Percentiles rank a stretch among this genome's conserved stretches.
These are phyloP conservation scores for Puccinia horiana DNA, from an alignment of 1,284 basidiomycete genomes.

Conservation along the genomic window DNA sequence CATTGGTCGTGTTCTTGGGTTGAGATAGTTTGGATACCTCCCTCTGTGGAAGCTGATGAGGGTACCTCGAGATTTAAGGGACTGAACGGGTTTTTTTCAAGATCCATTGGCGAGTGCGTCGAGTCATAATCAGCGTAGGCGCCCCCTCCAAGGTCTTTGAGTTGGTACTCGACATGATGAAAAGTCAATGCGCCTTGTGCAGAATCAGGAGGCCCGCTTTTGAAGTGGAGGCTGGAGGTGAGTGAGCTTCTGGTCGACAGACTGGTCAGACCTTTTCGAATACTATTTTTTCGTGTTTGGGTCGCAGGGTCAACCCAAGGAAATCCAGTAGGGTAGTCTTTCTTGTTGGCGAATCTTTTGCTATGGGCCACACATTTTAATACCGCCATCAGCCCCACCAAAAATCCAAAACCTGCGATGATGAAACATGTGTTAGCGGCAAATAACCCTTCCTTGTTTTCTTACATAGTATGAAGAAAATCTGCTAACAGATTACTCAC, in stretches of 20 bases:
- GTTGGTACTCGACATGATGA: not conserved
- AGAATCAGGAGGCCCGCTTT: not conserved
- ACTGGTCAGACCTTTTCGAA: not conserved
- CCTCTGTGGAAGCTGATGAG: conserved; percentile 8
- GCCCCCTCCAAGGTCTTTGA: conserved; percentile 14
- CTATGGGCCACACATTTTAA: conserved; percentile 41
- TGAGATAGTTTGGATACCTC: not conserved
- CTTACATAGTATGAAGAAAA: not conserved
- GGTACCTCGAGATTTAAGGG: conserved; percentile 9
- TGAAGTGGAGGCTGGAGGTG: not conserved
- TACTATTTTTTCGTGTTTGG: not conserved
- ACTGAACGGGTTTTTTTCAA: not conserved
- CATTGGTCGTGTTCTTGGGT: conserved; percentile 5
- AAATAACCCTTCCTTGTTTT: not conserved
- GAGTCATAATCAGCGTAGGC: not conserved
- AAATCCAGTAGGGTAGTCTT: conserved; percentile 46
- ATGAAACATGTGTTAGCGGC: too few relatives aligned
- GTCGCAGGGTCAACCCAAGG: conserved; percentile 12
- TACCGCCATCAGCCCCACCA: conserved; percentile 18
- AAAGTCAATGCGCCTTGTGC: not conserved
- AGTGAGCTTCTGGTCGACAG: conserved; percentile 8
- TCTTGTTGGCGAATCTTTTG: conserved; percentile 39
- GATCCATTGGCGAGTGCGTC: not conserved
- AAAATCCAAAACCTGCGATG: not conserved
- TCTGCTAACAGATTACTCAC: conserved; percentile 3